Conservation (phyloP, 1,284 basidiomycete species). For the Melampsora americana region DNA sequence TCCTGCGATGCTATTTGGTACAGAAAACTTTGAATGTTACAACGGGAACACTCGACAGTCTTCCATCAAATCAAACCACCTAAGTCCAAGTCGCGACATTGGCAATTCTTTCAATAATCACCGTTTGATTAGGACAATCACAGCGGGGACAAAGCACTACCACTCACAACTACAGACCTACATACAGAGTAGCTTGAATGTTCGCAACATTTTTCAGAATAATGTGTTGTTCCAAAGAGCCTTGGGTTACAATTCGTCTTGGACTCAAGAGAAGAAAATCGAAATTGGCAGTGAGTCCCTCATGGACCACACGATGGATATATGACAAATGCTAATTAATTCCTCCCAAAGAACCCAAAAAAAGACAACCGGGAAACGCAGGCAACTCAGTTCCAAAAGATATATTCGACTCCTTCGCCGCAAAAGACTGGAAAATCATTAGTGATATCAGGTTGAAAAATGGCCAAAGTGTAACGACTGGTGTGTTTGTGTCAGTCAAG, state of each 20-base stretch:
- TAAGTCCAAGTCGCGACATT: constrained; percentile 5
- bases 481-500: too few relatives aligned
- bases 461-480: too few relatives aligned
- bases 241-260: not conserved
- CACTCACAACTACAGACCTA: not conserved
- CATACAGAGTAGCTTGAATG: not conserved
- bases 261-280: too few relatives aligned
- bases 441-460: too few relatives aligned
- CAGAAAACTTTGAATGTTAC: constrained; percentile 1
- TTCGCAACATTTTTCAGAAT: not conserved
- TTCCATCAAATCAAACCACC: constrained; percentile 2
- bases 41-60: not conserved
- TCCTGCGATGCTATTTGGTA: not conserved
- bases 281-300: too few relatives aligned
- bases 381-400: too few relatives aligned
- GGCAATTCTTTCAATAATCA: constrained; percentile 5
- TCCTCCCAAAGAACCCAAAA: too few relatives aligned
- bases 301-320: too few relatives aligned
- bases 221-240: constrained; percentile 1
- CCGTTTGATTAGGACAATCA: constrained; percentile 1
- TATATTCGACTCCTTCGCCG: too few relatives aligned
- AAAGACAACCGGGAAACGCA: too few relatives aligned
- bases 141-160: constrained; percentile 54
- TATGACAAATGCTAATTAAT: too few relatives aligned
- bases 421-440: too few relatives aligned